Evolutionary conservation across 495 filamentous ascomycete species (phyloP).

Genomic region (Hypoxylon lienhwacheense): DNA sequence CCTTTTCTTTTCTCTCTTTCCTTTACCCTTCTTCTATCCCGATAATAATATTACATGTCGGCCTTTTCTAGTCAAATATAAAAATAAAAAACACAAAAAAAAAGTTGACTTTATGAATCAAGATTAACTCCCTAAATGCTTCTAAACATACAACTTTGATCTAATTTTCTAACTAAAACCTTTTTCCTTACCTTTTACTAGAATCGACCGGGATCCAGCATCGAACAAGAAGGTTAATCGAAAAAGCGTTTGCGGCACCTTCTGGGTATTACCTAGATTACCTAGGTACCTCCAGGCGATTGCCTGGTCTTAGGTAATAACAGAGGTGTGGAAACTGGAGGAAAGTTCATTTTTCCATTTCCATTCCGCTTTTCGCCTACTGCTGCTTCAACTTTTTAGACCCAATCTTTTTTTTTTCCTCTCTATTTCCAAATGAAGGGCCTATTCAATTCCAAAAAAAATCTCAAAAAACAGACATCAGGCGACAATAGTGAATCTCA

Average conservation of each 20-base stretch:
- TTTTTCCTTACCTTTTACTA: slow-evolving; percentile 24
- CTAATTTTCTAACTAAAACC: slow-evolving; percentile 12
- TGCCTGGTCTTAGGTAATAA: slow-evolving; percentile 34
- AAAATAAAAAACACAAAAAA: too few species aligned
- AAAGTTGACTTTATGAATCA: too few species aligned
- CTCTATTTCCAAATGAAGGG: slow-evolving; percentile 58
- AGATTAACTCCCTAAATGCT: neutral
- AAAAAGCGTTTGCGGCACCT: slow-evolving; percentile 16
- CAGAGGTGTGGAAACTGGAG: slow-evolving; percentile 31
- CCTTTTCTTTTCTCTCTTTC: too few species aligned
- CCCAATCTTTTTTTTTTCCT: too few species aligned
- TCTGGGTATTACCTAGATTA: slow-evolving; percentile 17
- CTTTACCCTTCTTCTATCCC: too few species aligned
- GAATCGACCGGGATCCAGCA: slow-evolving; percentile 27
- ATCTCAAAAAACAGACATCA: slow-evolving; percentile 52
- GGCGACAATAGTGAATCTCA: slow-evolving; percentile 46
- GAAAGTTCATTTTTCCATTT: slow-evolving; percentile 13
- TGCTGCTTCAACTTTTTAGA: too few species aligned
- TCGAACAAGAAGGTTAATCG: slow-evolving; percentile 24
- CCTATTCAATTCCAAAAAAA: slow-evolving; percentile 57
- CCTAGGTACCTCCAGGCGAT: too few species aligned
- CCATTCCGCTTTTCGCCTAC: slow-evolving; percentile 16
- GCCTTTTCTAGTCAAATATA: too few species aligned
- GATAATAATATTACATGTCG: too few species aligned
- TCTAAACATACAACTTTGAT: neutral